Percentiles rank a stretch among this genome's conserved stretches.
Evolutionary conservation across 2,329 filamentous ascomycete species (phyloP).

Genomic region (Fusarium guadeloupense): DNA sequence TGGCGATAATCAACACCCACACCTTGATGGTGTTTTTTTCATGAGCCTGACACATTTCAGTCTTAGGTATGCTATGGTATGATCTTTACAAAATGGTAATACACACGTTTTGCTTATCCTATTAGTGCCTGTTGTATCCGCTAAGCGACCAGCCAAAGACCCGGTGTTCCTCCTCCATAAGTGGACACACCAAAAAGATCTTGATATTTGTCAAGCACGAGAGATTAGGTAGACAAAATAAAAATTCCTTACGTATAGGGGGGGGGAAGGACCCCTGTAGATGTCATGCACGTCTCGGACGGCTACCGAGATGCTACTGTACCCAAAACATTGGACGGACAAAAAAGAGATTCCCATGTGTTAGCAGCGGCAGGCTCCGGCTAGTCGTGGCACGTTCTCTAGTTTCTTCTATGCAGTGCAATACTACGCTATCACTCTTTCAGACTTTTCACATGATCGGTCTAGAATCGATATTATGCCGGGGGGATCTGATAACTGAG

Average conservation of each 20-base stretch:
- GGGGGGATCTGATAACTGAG: not conserved
- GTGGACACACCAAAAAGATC: not conserved
- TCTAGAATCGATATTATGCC: constrained; percentile 22
- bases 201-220: not conserved
- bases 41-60: constrained; percentile 14
- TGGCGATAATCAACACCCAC: constrained; percentile 15
- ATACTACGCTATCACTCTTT: constrained; percentile 12
- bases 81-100: not conserved
- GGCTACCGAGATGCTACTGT: constrained; percentile 24
- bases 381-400: constrained; percentile 30
- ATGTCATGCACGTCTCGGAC: constrained; percentile 31
- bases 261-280: not conserved
- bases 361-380: constrained; percentile 23
- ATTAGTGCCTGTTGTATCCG: not conserved
- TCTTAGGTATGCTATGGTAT: too few species aligned
- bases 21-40: constrained; percentile 11
- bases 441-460: constrained; percentile 25
- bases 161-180: not conserved
- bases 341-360: not conserved
- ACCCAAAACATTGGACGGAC: constrained; percentile 11
- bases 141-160: not conserved
- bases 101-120: not conserved
- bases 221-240: constrained; percentile 5
- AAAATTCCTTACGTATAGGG: not conserved
- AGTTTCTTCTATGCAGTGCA: not conserved